Conservation (phyloP, 768 basidiomycete genomes). For the Trametes meyenii region DNA sequence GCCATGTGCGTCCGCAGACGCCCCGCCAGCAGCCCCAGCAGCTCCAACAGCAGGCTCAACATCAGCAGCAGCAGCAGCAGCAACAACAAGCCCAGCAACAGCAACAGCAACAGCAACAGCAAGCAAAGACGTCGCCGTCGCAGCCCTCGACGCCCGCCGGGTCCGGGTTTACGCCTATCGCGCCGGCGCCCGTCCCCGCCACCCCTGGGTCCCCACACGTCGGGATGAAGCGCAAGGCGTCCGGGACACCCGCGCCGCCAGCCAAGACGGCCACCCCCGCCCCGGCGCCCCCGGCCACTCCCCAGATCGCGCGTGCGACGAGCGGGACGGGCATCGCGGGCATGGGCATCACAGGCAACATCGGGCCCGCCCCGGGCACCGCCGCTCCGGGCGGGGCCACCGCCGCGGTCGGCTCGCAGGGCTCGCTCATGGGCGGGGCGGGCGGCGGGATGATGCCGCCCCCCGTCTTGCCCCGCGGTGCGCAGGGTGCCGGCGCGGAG, state of each 20-base stretch:
- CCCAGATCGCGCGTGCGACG: constrained; percentile 12
- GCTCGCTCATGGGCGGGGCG: constrained; percentile 34
- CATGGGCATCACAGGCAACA: constrained; percentile 26
- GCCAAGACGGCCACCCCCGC: constrained; percentile 9
- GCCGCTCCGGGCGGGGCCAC: constrained; percentile 7
- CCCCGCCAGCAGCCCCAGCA: constrained; percentile 31
- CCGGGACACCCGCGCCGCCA: constrained; percentile 22
- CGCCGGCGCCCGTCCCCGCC: constrained; percentile 22
- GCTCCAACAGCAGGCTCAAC: constrained; percentile 18
- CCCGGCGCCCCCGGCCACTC: background rate
- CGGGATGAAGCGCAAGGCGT: constrained; percentile 28
- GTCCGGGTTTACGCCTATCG: constrained; percentile 27
- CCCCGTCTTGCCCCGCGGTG: constrained; percentile 36
- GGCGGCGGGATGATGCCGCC: constrained; percentile 44
- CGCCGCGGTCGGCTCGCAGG: background rate
- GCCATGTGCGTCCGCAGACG: constrained; percentile 31
- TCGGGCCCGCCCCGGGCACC: constrained; percentile 7
- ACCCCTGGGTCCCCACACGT: constrained; percentile 19
- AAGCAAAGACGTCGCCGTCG: constrained; percentile 3
- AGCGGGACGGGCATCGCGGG: constrained; percentile 20
- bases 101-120: constrained; percentile 22
- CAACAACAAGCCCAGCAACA: constrained; percentile 21
- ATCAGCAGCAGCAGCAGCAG: constrained; percentile 17
- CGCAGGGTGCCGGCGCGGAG: constrained; percentile 1
- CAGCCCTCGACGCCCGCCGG: background rate